These are phyloP conservation scores for Forsythia suspensa DNA, from an alignment of 257 asterid species.

Conservation along the genomic window DNA sequence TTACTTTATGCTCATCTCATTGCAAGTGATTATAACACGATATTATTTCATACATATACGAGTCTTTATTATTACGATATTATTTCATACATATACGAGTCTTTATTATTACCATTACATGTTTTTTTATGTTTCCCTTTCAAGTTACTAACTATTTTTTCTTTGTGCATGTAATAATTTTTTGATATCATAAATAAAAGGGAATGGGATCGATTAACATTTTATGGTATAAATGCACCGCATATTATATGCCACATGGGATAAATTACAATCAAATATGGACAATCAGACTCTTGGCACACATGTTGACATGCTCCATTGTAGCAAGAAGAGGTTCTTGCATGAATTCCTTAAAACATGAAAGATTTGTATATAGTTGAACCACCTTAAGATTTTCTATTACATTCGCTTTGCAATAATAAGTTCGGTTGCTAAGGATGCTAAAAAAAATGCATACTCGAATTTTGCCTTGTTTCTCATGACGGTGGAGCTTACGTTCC, in stretches of 20 bases:
- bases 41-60: constrained; percentile 32
- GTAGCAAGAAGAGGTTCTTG: not conserved
- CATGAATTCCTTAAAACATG: not conserved
- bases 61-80: too few relatives aligned
- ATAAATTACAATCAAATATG: not conserved
- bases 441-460: not conserved
- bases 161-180: not conserved
- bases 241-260: not conserved
- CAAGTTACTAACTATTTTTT: not conserved
- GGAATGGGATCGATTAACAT: not conserved
- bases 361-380: not conserved
- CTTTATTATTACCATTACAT: not conserved
- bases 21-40: constrained; percentile 96
- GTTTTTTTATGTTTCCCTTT: not conserved
- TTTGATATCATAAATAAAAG: not conserved
- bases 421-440: not conserved
- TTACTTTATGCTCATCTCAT: constrained; percentile 98
- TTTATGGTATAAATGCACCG: not conserved
- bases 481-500: not conserved
- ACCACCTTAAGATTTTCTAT: not conserved
- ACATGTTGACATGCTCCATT: not conserved
- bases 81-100: too few relatives aligned
- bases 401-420: constrained; percentile 20
- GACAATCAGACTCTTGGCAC: constrained; percentile 6
- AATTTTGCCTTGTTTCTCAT: not conserved